Evolutionary conservation across 1,284 basidiomycete genomes (phyloP).

Genomic region (Sporisorium reilianum): DNA sequence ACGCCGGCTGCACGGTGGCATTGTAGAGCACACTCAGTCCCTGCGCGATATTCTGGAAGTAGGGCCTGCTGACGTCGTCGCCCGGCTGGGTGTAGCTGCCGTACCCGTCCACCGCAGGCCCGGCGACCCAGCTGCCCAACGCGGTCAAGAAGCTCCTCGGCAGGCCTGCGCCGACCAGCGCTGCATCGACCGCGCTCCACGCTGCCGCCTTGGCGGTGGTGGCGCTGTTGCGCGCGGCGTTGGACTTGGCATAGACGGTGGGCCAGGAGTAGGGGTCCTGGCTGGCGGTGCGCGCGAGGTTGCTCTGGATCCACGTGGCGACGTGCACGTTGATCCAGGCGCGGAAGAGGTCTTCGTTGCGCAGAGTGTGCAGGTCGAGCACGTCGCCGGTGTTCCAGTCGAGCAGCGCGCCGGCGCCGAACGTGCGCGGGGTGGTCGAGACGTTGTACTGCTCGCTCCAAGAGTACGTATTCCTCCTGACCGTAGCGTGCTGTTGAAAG

Average conservation of each 20-base stretch:
- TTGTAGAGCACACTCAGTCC: constrained; percentile 59
- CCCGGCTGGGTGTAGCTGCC: constrained; percentile 54
- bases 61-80: constrained; percentile 61
- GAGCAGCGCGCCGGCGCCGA: constrained; percentile 45
- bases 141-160: constrained; percentile 45
- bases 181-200: constrained; percentile 18
- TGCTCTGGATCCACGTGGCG: constrained; percentile 65
- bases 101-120: constrained; percentile 55
- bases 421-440: constrained; percentile 15
- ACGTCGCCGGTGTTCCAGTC: constrained; percentile 58
- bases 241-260: constrained; percentile 31
- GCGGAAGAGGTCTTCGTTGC: constrained; percentile 53
- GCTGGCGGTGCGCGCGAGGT: constrained; percentile 56
- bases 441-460: constrained; percentile 46
- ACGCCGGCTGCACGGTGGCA: constrained; percentile 25
- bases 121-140: constrained; percentile 66
- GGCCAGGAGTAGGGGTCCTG: constrained; percentile 63
- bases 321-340: constrained; percentile 68
- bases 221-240: constrained; percentile 14
- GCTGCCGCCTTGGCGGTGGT: neutral
- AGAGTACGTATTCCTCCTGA: constrained; percentile 45
- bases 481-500: constrained; percentile 54
- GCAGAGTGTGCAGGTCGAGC: constrained; percentile 40
- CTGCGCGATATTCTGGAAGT: constrained; percentile 55
- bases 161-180: constrained; percentile 21